Evolutionary conservation across 2,329 filamentous ascomycete species (phyloP).

Genomic region (Sclerotinia trifoliorum): DNA sequence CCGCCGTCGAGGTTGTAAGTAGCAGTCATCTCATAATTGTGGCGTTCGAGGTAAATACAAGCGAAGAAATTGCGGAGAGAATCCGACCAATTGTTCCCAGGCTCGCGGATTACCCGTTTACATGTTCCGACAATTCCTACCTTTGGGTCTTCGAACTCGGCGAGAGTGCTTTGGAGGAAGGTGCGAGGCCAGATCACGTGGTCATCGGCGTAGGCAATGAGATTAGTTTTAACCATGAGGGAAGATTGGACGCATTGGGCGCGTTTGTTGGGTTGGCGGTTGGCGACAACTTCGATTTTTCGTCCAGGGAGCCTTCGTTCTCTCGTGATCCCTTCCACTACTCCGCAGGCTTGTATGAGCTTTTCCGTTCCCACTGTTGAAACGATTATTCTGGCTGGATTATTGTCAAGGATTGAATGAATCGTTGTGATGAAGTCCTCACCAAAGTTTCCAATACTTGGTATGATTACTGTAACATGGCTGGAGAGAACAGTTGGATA

Average conservation of each 20-base stretch:
- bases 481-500: slow-evolving; percentile 19
- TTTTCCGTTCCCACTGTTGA: slow-evolving; percentile 26
- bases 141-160: slow-evolving; percentile 30
- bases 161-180: slow-evolving; percentile 27
- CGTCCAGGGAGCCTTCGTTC: neutral
- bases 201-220: slow-evolving; percentile 30
- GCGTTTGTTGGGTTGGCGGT: slow-evolving; percentile 26
- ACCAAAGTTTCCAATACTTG: slow-evolving; percentile 27
- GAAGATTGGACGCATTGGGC: slow-evolving; percentile 26
- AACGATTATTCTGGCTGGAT: slow-evolving; percentile 28
- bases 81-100: slow-evolving; percentile 21
- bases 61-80: slow-evolving; percentile 53
- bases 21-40: slow-evolving; percentile 60
- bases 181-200: slow-evolving; percentile 30
- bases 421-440: slow-evolving; percentile 25
- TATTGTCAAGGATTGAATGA: slow-evolving; percentile 23
- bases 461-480: slow-evolving; percentile 34
- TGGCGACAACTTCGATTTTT: slow-evolving; percentile 14
- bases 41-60: slow-evolving; percentile 57
- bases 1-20: slow-evolving; percentile 58
- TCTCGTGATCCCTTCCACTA: neutral
- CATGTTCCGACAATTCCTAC: slow-evolving; percentile 58
- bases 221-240: slow-evolving; percentile 23
- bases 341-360: neutral
- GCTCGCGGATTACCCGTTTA: slow-evolving; percentile 51